Evolutionary conservation across 352 stramenopile species (phyloP), one percentile per base, ranked within the genome.

Genomic region (Aphanomyces astaci): DNA sequence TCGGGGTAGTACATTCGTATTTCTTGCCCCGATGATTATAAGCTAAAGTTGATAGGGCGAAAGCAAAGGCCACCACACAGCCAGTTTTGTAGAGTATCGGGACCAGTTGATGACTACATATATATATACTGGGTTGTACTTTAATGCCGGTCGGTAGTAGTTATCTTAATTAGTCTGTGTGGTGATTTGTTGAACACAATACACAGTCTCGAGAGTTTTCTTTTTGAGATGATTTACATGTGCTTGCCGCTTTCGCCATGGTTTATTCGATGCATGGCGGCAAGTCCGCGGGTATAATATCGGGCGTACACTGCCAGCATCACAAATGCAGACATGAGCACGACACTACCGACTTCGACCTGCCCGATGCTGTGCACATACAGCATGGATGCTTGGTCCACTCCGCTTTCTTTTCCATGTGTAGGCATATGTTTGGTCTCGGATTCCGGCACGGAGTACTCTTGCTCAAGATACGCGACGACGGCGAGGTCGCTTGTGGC

Each of bases 381-480:
- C 36, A 43, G 36, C 36, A 43, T 43, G 7, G 36, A 43, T 15
- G 36, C 36, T 15, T 43, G 7, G 36, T 43, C 36, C 36, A 15
- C 36, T 15, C 7, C 36, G 36, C 36, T 7, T 7, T 43, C 36
- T 15, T 43, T 15, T 43, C 15, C 7, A 15, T 15, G 40, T 59
- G 15, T 30, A 68, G 3, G 32, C 31, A 22, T 17, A 27, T 43
- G 27, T 68, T 43, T 22, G 62, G 22, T 11, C n/a, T n/a, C n/a
- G n/a, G n/a, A n/a, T n/a, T 22, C 46, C 11, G 43, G 43, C 13
- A 59, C 25, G 30, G 4, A 17, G 62, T 68, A 68, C 9, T 28
- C 40, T 0, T 39, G 4, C 62, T 57, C 3, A 24, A 68, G 56
- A 25, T 51, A 68, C 62, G 57, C 40, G 40, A 68, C 33, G 19